Base-by-base conservation (phyloP, 2,329 filamentous ascomycete genomes). In the Trichoderma aggressivum region DNA sequence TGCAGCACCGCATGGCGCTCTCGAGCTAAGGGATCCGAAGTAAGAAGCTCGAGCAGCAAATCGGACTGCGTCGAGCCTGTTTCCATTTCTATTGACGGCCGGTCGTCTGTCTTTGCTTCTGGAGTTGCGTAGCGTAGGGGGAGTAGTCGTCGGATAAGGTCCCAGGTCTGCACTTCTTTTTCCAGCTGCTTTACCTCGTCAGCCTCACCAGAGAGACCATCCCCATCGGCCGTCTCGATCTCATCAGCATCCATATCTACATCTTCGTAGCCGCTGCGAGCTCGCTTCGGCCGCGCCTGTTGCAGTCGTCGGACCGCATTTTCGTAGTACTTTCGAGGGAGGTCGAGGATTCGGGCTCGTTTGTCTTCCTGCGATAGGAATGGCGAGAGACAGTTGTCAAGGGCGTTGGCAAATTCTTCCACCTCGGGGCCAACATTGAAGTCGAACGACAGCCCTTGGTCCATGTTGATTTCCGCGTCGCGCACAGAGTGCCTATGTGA, bases 151-250 rank as follows among this genome's bases (percentile, higher is more conserved):
- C 90, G 87, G 71, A 98, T 83, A 32, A 98, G 85, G 77, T 97
- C 91, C 96, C 96, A 99, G 0, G 94, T 96, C 76, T 97, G 93
- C 53, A 90, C 89, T 81, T 99, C 96, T 74, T 92, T 87, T 80
- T 97, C 90, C 86, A 94, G 91, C 70, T 87, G 77, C 87, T 73
- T 78, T 62, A 75, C 77, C 61, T 80, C 76, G 16, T 77, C 75
- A 21, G 72, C 36, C 5, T 75, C 70, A 14, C 73, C 73, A 53
- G 75, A 76, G 71, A 74, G 74, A 59, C 72, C 74, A 64, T 73
- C 76, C 58, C 72, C 73, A 64, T 73, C 76, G 26, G 76, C 76
- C 32, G 81, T 78, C 18, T 85, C 84, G 53, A 77, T 79, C 53
- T 87, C 86, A 73, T 90, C 88, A 8, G 86, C 75, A 63, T 90